Base-by-base conservation (phyloP, 441 rosid genomes). In the Brassica hybrid region DNA sequence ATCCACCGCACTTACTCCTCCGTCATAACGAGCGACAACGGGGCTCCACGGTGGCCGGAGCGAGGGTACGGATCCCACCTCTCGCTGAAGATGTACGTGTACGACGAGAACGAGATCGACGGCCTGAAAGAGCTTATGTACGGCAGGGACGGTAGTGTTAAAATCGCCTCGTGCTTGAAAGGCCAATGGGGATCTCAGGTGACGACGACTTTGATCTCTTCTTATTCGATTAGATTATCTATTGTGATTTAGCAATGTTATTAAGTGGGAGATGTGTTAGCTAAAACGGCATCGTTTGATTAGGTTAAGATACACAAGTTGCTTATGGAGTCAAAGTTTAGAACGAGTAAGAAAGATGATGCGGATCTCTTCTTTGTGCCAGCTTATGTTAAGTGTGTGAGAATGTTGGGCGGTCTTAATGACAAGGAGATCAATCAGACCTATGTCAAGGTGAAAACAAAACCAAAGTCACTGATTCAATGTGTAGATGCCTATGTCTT, bases 141-240 rank as follows among this genome's bases (percentile, higher is more conserved):
- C 74, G 98, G 99, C 11, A 76, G 93, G 21, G 94, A 90, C 12
- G 94, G 92, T 2, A 79, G 74, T 67, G 81, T 94, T 59, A 62
- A 88, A 18, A 64, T 88, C 71, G 79, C 84, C 54, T 77, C 87
- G 36, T 96, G 99, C 80, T 74, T 91, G 63, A 90, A 88, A 85
- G 97, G 99, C 82, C 99, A 96, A 78, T 96, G 99, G 98, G 99
- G 97, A 62, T 86, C 97, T 77, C 99, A 96, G 98, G 99, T 93
- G 73, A 34, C 9, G 38, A 34, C 38, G 38, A 34, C 38, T 34
- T 7, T 27, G 38, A 36, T 36, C 43, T 36, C 12, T 34, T 34
- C 38, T 34, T 34, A 27, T 27, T 27, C 32, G 32, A 27, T 4
- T 27, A 3, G n/a, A 43, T 43, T 45, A 12, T 41, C 43, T 7